These are phyloP conservation scores for Fusarium hainanense DNA, from an alignment of 2,329 filamentous ascomycete species.

Conservation along the genomic window DNA sequence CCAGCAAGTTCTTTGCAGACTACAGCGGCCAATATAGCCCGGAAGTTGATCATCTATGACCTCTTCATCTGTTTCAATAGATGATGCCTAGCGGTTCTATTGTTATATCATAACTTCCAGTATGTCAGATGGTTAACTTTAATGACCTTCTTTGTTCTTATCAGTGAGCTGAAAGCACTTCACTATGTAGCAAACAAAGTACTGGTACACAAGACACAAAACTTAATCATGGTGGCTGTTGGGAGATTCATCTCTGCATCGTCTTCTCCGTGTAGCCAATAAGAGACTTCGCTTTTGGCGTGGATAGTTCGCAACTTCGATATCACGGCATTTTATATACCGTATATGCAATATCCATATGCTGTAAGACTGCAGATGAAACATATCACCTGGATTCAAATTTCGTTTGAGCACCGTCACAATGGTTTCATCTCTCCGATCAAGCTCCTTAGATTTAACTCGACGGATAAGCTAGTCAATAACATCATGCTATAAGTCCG, in stretches of 20 bases:
- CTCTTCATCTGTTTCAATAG: background rate
- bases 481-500: background rate
- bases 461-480: background rate
- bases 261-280: background rate
- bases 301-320: background rate
- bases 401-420: background rate
- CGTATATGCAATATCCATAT: slow-evolving; percentile 6
- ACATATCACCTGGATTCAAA: background rate
- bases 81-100: background rate
- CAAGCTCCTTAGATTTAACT: background rate
- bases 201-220: background rate
- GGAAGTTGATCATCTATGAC: background rate
- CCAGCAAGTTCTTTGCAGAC: slow-evolving; percentile 1
- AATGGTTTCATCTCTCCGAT: background rate
- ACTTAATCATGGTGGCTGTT: background rate
- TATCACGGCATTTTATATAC: background rate
- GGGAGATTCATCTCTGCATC: background rate
- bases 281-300: background rate
- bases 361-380: background rate
- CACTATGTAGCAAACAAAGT: background rate
- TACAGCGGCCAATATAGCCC: background rate
- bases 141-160: background rate
- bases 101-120: background rate
- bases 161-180: background rate
- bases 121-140: background rate